Base-by-base conservation (phyloP, 306 rosid species). In the Betula pendula region DNA sequence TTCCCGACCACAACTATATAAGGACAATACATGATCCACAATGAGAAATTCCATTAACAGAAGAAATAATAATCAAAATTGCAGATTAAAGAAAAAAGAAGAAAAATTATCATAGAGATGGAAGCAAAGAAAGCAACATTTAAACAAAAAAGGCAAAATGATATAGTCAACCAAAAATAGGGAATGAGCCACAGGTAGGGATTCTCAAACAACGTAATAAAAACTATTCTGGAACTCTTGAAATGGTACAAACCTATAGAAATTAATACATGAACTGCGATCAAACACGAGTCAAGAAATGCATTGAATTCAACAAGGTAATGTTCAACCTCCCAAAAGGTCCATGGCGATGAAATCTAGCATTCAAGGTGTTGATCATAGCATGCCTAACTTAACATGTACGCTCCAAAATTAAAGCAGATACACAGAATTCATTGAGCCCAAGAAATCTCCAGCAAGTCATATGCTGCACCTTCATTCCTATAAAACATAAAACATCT, bases 1-100 rank as follows among this genome's bases (percentile, higher is more conserved):
- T 33, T 80, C 89, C 75, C 79, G 79, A 79, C 76, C 87, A 81
- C 73, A 80, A 77, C 86, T 84, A 87, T 71, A 84, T 84, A 58
- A 81, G 79, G 78, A 82, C 83, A 63, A 55, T 49, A 70, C 80
- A 74, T 47, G 81, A 71, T 68, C 80, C 82, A 67, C 38, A 55
- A 74, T 87, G 71, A 82, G 81, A 74, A 63, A 31, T 70, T 4
- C 8, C 25, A 70, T 60, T 13, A 27, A 14, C 7, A 31, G 25
- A 29, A 47, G n/a, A 45, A 65, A 43, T 70, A 55, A 65, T 49
- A 51, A 74, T 40, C 70, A 79, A 65, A 31, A 76, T 73, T 74
- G 70, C 74, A 81, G 29, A 43, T 76, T 74, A 40, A 63, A 52
- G 9, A 3, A 20, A 52, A 12, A 6, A 0, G 53, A 7, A 81